Conservation (phyloP, 2,329 filamentous ascomycete species). For the Cladosporium sp. region DNA sequence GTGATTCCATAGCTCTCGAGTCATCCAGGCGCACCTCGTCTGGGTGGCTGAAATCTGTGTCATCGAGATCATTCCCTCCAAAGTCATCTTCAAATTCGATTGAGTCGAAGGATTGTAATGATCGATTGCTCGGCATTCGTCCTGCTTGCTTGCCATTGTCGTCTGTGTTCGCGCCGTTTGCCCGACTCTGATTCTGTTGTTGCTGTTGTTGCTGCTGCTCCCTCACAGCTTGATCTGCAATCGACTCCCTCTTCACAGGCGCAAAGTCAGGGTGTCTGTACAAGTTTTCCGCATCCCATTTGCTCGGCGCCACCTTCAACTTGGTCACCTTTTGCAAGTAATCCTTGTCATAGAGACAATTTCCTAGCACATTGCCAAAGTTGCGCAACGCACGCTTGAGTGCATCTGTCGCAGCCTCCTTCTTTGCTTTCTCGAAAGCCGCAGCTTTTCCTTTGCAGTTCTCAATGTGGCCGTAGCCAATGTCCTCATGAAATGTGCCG, state of each 20-base stretch:
- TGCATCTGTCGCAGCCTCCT: slow-evolving; percentile 93
- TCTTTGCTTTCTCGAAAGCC: slow-evolving; percentile 98
- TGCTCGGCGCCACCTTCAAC: slow-evolving; percentile 73
- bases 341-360: slow-evolving; percentile 96
- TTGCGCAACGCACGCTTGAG: slow-evolving; percentile 84
- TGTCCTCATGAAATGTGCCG: slow-evolving; percentile 96
- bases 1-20: slow-evolving; percentile 20
- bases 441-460: slow-evolving; percentile 93
- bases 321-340: slow-evolving; percentile 88
- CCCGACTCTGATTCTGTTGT: slow-evolving; percentile 15
- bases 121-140: slow-evolving; percentile 30
- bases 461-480: slow-evolving; percentile 94
- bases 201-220: slow-evolving; percentile 14
- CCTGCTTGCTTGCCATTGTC: slow-evolving; percentile 16
- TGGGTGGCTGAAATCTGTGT: slow-evolving; percentile 59
- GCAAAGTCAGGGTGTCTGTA: slow-evolving; percentile 76
- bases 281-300: slow-evolving; percentile 73
- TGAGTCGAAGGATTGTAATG: slow-evolving; percentile 30
- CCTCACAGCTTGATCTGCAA: slow-evolving; percentile 20
- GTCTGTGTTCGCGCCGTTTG: slow-evolving; percentile 17
- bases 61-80: slow-evolving; percentile 53
- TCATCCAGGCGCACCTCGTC: slow-evolving; percentile 66
- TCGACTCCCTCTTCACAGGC: slow-evolving; percentile 53
- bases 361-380: slow-evolving; percentile 96
- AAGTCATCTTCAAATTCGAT: slow-evolving; percentile 53